phyloP scores from a whole-genome alignment of 2,329 filamentous ascomycete species.

The Aspergillus tanneri region DNA sequence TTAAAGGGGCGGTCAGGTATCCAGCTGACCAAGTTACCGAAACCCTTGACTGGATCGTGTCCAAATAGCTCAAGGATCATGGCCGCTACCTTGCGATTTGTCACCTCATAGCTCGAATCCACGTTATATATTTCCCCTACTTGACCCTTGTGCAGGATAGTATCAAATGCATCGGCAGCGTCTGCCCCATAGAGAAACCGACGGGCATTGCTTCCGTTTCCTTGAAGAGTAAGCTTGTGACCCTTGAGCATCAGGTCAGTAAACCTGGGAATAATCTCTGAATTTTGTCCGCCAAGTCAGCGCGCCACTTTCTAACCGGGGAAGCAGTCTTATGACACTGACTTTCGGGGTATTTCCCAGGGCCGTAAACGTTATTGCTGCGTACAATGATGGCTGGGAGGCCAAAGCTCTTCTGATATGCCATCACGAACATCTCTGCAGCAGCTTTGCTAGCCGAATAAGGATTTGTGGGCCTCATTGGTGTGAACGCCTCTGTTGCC shows the following conservation, averaged over 20 bases:
- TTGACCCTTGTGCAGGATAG: conserved; percentile 73
- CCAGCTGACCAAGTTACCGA: conserved; percentile 68
- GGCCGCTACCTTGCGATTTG: conserved; percentile 69
- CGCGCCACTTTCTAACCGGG: too few relatives aligned
- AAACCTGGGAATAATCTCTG: conserved; percentile 83
- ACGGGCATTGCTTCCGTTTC: conserved; percentile 70
- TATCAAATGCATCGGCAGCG: conserved; percentile 78
- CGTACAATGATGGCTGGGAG: conserved; percentile 76
- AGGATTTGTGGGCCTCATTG: conserved; percentile 76
- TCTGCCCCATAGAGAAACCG: conserved; percentile 77
- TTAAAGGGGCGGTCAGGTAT: conserved; percentile 78
- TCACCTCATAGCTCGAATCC: conserved; percentile 73
- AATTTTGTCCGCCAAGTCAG: too few relatives aligned
- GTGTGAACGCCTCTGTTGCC: conserved; percentile 63
- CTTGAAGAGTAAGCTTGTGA: conserved; percentile 70
- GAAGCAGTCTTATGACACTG: too few relatives aligned
- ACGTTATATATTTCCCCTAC: conserved; percentile 81
- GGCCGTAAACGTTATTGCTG: conserved; percentile 83
- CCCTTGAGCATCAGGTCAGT: conserved; percentile 67
- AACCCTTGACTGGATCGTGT: conserved; percentile 50
- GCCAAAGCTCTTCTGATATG: conserved; percentile 81
- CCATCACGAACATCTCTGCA: conserved; percentile 81
- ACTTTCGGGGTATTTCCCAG: conserved; percentile 83
- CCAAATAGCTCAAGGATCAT: conserved; percentile 63
- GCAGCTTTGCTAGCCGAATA: conserved; percentile 79